Evolutionary conservation across 1,284 basidiomycete species (phyloP).

Genomic region (Apiotrichum gamsii): DNA sequence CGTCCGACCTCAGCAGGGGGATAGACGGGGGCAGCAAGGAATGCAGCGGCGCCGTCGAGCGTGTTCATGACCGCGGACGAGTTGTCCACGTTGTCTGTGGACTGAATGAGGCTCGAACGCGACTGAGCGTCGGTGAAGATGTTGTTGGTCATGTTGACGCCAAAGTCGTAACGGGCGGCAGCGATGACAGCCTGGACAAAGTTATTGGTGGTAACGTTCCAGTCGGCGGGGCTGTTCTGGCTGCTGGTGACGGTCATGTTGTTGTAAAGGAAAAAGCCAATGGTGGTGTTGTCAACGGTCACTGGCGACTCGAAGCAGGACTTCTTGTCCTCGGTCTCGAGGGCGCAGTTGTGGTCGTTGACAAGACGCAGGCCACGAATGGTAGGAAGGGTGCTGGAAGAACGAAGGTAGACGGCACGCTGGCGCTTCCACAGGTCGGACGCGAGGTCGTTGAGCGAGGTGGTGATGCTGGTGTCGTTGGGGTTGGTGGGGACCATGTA

Average conservation of each 20-base stretch:
- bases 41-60: conserved; percentile 8
- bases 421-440: conserved; percentile 16
- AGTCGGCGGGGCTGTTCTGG: conserved; percentile 1
- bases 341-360: conserved; percentile 15
- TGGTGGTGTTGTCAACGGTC: conserved; percentile 4
- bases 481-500: neutral
- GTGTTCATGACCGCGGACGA: conserved; percentile 1
- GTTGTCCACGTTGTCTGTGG: conserved; percentile 10
- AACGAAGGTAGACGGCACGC: conserved; percentile 10
- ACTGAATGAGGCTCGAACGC: conserved; percentile 1
- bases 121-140: conserved; percentile 10
- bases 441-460: conserved; percentile 10
- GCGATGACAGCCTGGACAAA: conserved; percentile 15
- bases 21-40: conserved; percentile 7
- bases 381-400: neutral
- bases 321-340: conserved; percentile 6
- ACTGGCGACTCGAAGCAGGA: conserved; percentile 10
- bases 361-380: conserved; percentile 11
- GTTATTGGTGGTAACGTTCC: conserved; percentile 12
- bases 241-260: conserved; percentile 8
- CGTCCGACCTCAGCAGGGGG: conserved; percentile 7
- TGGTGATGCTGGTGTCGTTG: conserved; percentile 1
- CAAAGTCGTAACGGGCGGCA: conserved; percentile 19
- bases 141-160: conserved; percentile 18
- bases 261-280: conserved; percentile 14